phyloP scores from a whole-genome alignment of 2,329 filamentous ascomycete genomes.

The Diaporthe citriasiana region DNA sequence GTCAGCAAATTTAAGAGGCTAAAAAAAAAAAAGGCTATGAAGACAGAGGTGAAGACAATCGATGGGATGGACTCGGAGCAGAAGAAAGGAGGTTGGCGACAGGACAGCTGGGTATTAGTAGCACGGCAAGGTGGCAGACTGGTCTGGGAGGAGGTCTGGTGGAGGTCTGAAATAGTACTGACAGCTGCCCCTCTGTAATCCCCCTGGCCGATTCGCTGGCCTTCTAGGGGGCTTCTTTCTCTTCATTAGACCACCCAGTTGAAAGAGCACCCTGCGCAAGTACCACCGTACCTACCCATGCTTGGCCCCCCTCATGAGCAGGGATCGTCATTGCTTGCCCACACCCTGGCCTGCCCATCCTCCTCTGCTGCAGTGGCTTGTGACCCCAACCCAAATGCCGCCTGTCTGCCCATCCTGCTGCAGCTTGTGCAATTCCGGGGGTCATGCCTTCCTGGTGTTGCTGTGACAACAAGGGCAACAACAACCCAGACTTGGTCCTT shows the following conservation, averaged over 20 bases:
- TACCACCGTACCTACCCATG: slow-evolving; percentile 31
- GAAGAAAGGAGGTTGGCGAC: slow-evolving; percentile 37
- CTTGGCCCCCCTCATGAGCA: slow-evolving; percentile 26
- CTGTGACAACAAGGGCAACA: slow-evolving; percentile 42
- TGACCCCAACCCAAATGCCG: slow-evolving; percentile 25
- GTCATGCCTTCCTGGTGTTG: slow-evolving; percentile 31
- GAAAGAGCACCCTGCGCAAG: slow-evolving; percentile 27
- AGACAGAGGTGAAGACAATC: slow-evolving; percentile 26
- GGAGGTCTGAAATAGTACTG: slow-evolving; percentile 42
- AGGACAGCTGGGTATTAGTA: slow-evolving; percentile 40
- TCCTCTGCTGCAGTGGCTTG: slow-evolving; percentile 22
- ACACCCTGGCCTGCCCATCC: slow-evolving; percentile 1
- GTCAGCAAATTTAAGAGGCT: slow-evolving; percentile 21
- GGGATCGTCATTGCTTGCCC: slow-evolving; percentile 30
- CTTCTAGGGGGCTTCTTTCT: slow-evolving; percentile 36
- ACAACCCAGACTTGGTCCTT: slow-evolving; percentile 17
- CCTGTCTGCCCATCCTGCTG: neutral
- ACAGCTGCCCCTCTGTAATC: slow-evolving; percentile 42
- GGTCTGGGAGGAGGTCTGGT: slow-evolving; percentile 40
- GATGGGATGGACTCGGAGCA: slow-evolving; percentile 46
- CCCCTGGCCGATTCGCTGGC: slow-evolving; percentile 42
- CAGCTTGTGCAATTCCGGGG: neutral
- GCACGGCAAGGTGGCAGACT: slow-evolving; percentile 40
- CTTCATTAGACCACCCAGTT: slow-evolving; percentile 31
- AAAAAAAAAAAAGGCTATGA: slow-evolving; percentile 12